Conservation (phyloP, 2,329 filamentous ascomycete species). For the Tolypocladium paradoxum region DNA sequence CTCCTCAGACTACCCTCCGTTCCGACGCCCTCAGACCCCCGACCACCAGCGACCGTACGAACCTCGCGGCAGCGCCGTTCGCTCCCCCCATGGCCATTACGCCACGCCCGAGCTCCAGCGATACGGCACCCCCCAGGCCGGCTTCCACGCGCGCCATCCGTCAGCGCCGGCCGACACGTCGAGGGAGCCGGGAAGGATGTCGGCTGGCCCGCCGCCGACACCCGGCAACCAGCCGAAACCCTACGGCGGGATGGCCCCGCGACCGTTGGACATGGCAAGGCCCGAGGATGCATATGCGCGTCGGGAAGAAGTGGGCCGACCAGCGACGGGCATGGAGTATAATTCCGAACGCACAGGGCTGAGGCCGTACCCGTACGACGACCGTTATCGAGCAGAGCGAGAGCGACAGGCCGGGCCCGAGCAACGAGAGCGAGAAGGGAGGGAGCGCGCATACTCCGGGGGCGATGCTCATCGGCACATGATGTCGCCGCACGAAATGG, state of each 20-base stretch:
- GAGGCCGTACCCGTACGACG: constrained; percentile 37
- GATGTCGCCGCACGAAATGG: constrained; percentile 22
- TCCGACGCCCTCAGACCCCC: constrained; percentile 62
- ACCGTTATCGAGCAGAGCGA: constrained; percentile 39
- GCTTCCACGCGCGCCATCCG: constrained; percentile 39
- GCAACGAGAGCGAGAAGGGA: constrained; percentile 29
- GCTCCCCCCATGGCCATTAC: constrained; percentile 39
- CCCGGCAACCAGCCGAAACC: constrained; percentile 42
- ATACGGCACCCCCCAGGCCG: constrained; percentile 45
- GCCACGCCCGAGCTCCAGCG: constrained; percentile 48
- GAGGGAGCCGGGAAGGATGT: constrained; percentile 26
- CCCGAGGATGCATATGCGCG: constrained; percentile 35
- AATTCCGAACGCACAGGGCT: constrained; percentile 38
- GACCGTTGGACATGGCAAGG: constrained; percentile 34
- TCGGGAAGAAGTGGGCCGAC: constrained; percentile 35
- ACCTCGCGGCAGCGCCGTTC: constrained; percentile 31
- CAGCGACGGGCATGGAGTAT: constrained; percentile 33
- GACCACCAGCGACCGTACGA: constrained; percentile 51
- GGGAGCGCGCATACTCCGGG: constrained; percentile 38
- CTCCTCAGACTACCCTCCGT: constrained; percentile 49
- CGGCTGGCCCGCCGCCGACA: constrained; percentile 32
- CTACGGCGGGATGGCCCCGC: constrained; percentile 32
- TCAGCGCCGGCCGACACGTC: constrained; percentile 35
- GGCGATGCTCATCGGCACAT: constrained; percentile 34
- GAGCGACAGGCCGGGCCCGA: constrained; percentile 36